phyloP scores from a whole-genome alignment of 345 rosid genomes.

The Syzygium jambos region DNA sequence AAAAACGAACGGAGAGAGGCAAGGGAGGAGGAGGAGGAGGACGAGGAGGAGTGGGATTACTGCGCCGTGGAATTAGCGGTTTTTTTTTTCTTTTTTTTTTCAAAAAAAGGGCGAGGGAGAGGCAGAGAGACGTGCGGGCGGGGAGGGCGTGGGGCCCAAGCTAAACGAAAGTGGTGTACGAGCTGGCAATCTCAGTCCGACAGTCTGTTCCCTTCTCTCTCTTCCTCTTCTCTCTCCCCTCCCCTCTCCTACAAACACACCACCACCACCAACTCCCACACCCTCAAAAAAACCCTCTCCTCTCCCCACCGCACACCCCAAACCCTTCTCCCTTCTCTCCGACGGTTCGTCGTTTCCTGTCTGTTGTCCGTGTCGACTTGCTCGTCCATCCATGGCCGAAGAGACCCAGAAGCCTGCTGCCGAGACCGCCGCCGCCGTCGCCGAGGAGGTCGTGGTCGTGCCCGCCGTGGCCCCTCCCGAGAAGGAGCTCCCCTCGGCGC shows the following conservation, averaged over 20 bases:
- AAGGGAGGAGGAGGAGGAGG: rapidly evolving
- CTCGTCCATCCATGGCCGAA: constrained; percentile 6
- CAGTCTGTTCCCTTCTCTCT: neutral
- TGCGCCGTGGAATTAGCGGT: neutral
- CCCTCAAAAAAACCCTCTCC: neutral
- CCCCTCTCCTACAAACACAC: neutral
- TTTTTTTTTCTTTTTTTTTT: too few relatives aligned
- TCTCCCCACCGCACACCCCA: too few relatives aligned
- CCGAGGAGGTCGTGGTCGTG: constrained; percentile 12
- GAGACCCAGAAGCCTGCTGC: constrained; percentile 3
- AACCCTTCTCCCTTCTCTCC: neutral
- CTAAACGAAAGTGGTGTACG: neutral
- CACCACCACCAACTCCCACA: neutral
- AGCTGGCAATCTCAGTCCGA: neutral
- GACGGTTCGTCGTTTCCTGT: neutral
- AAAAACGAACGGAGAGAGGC: neutral
- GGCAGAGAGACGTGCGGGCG: neutral
- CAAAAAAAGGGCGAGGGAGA: neutral
- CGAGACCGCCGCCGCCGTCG: neutral
- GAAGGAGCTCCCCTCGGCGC: neutral
- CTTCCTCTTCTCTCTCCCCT: neutral
- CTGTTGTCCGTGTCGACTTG: neutral
- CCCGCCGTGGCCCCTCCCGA: constrained; percentile 1
- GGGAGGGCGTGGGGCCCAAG: neutral
- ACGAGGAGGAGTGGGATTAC: neutral